phyloP scores from a whole-genome alignment of 768 basidiomycete genomes.

The Leccinum sublutescens region DNA sequence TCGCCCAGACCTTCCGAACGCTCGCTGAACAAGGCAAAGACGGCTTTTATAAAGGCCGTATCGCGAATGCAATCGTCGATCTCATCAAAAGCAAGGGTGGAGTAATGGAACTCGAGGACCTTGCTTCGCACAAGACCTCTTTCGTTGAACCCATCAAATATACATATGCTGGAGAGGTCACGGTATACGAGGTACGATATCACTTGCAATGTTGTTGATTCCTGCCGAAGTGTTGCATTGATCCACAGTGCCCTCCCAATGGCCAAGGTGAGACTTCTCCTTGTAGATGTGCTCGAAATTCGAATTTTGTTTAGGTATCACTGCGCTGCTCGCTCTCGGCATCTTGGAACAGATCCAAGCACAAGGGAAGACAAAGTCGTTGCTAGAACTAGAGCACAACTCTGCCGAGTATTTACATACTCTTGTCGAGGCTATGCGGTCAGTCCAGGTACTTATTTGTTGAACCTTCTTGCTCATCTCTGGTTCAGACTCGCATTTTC shows the following conservation, averaged over 20 bases:
- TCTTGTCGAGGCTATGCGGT: slow-evolving; percentile 84
- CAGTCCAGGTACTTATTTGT: slow-evolving; percentile 16
- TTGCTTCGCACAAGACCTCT: slow-evolving; percentile 75
- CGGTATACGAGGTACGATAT: slow-evolving; percentile 79
- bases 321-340: slow-evolving; percentile 88
- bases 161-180: slow-evolving; percentile 81
- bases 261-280: slow-evolving; percentile 67
- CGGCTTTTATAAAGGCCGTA: slow-evolving; percentile 90
- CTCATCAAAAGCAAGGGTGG: slow-evolving; percentile 85
- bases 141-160: slow-evolving; percentile 91
- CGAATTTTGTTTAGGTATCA: slow-evolving; percentile 54
- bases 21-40: slow-evolving; percentile 81
- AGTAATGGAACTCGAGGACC: slow-evolving; percentile 91
- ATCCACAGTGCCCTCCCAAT: slow-evolving; percentile 83
- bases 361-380: slow-evolving; percentile 62
- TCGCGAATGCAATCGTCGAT: slow-evolving; percentile 88
- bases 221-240: background rate
- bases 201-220: background rate
- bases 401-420: slow-evolving; percentile 86
- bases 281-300: background rate
- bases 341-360: slow-evolving; percentile 86
- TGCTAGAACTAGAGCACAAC: slow-evolving; percentile 86
- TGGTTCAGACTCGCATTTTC: slow-evolving; percentile 63
- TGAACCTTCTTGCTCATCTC: slow-evolving; percentile 4
- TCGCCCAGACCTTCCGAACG: slow-evolving; percentile 81